Percentiles rank a stretch among this genome's conserved stretches.
Conservation (phyloP, 805 yeast genomes). For the Yarrowia porcina region DNA sequence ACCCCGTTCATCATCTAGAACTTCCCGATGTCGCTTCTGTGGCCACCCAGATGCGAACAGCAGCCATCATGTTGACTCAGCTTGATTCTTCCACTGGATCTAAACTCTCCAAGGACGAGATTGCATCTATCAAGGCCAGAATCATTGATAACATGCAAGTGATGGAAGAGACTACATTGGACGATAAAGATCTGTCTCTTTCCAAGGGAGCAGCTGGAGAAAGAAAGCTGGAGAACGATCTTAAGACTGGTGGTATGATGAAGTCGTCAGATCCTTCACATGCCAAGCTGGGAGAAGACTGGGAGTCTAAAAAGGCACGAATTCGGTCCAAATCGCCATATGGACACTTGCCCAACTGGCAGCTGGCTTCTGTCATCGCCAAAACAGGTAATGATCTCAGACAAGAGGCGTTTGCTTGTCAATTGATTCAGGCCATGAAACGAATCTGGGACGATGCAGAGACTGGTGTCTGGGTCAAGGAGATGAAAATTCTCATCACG, state of each 20-base stretch:
- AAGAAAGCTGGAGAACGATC: constrained; percentile 85
- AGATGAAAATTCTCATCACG: constrained; percentile 88
- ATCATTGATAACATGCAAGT: constrained; percentile 72
- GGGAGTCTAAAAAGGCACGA: constrained; percentile 78
- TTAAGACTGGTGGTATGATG: constrained; percentile 67
- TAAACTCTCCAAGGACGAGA: constrained; percentile 52
- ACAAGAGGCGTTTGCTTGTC: constrained; percentile 98
- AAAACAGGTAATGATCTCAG: constrained; percentile 94
- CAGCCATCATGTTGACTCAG: constrained; percentile 91
- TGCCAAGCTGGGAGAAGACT: constrained; percentile 84
- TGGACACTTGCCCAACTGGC: constrained; percentile 93
- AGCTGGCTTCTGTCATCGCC: constrained; percentile 88
- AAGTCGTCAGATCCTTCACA: constrained; percentile 43
- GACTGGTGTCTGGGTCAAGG: constrained; percentile 84
- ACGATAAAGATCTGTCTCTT: constrained; percentile 47
- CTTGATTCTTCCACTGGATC: constrained; percentile 55
- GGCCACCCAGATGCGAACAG: constrained; percentile 93
- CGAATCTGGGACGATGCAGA: constrained; percentile 71
- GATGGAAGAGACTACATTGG: constrained; percentile 57
- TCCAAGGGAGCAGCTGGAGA: constrained; percentile 75
- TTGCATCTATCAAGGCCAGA: constrained; percentile 62
- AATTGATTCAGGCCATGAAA: constrained; percentile 81
- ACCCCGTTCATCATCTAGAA: constrained; percentile 21
- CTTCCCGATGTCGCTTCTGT: constrained; percentile 48
- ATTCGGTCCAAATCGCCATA: constrained; percentile 72